These are phyloP conservation scores for Avicennia marina DNA, from an alignment of 257 asterid species.

Conservation along the genomic window DNA sequence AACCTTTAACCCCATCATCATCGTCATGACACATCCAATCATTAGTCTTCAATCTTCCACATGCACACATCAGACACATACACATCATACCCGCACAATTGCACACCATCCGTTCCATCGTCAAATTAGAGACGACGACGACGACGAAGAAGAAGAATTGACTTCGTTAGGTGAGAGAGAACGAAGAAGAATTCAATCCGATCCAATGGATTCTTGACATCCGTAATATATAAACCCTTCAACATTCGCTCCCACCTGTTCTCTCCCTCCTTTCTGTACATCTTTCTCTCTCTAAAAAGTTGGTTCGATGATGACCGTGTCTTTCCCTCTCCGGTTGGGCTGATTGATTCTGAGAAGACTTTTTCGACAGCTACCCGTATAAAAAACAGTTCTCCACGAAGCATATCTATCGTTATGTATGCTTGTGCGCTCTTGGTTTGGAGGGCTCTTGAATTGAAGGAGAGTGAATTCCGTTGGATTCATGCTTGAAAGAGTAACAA, in stretches of 20 bases:
- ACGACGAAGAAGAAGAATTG: conserved; percentile 21
- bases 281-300: conserved; percentile 46
- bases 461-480: conserved; percentile 10
- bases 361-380: conserved; percentile 20
- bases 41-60: conserved; percentile 2
- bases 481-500: conserved; percentile 9
- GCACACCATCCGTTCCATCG: not conserved
- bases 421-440: conserved; percentile 13
- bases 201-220: conserved; percentile 58
- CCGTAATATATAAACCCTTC: conserved; percentile 48
- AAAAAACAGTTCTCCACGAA: too few species aligned
- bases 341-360: conserved; percentile 26
- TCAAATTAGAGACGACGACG: not conserved
- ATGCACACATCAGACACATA: not conserved
- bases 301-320: conserved; percentile 22
- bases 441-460: conserved; percentile 5
- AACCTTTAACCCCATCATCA: not conserved
- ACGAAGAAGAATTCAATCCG: conserved; percentile 36
- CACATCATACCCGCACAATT: conserved; percentile 5
- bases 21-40: conserved; percentile 22
- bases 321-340: conserved; percentile 26
- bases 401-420: too few species aligned
- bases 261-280: conserved; percentile 34
- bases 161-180: conserved; percentile 22
- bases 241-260: conserved; percentile 25